These are phyloP conservation scores for Escallonia rubra DNA, from an alignment of 129 eudicot genomes.

Conservation along the genomic window DNA sequence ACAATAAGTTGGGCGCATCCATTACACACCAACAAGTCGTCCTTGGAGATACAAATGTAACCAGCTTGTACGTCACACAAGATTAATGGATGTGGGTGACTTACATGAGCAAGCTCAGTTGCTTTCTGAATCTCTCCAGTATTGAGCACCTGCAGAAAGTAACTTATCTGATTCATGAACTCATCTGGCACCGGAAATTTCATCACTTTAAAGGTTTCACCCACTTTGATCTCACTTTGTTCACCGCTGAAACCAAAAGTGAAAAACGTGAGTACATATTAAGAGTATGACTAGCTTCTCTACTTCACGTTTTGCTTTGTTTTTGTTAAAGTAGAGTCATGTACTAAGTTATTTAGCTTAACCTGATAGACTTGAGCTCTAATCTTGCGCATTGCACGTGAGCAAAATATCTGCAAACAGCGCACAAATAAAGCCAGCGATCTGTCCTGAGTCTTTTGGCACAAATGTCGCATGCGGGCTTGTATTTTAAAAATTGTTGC, in stretches of 20 bases:
- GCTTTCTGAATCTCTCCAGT: neutral
- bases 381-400: constrained; percentile 3
- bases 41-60: neutral
- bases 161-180: neutral
- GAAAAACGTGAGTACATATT: no score
- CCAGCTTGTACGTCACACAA: neutral
- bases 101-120: neutral
- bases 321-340: neutral
- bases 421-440: neutral
- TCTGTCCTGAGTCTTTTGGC: neutral
- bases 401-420: neutral
- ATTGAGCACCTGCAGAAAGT: neutral
- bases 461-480: neutral
- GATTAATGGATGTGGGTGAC: neutral
- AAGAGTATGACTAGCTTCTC: no score
- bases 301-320: neutral
- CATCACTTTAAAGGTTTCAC: neutral
- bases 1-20: neutral
- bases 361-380: neutral
- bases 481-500: neutral
- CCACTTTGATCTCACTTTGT: no score
- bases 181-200: constrained; percentile 1
- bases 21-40: neutral
- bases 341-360: neutral
- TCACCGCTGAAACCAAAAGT: neutral